Evolutionary conservation across 108 stramenopile genomes (phyloP).

Genomic region (Chaetoceros muelleri): DNA sequence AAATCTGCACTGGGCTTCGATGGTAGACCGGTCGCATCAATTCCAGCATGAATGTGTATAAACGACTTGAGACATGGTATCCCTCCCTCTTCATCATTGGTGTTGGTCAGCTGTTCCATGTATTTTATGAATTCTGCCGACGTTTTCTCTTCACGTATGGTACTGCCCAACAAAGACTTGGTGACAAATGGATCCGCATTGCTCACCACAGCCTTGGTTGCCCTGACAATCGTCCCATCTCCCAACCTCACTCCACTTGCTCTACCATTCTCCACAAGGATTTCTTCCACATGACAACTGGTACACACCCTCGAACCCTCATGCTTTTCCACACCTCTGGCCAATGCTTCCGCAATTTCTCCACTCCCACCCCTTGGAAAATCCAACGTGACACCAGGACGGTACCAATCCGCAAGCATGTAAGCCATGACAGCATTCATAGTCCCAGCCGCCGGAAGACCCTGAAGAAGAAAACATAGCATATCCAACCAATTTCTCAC

Average conservation of each 20-base stretch:
- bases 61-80: slow-evolving; percentile 70
- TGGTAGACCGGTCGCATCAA: slow-evolving; percentile 76
- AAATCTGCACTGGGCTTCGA: slow-evolving; percentile 56
- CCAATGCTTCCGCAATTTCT: slow-evolving; percentile 79
- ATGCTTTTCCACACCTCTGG: slow-evolving; percentile 70
- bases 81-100: slow-evolving; percentile 43
- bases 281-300: slow-evolving; percentile 68
- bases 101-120: slow-evolving; percentile 39
- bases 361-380: slow-evolving; percentile 86
- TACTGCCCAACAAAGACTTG: slow-evolving; percentile 37
- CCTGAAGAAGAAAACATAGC: slow-evolving; percentile 84
- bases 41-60: slow-evolving; percentile 90
- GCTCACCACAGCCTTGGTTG: slow-evolving; percentile 77
- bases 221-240: slow-evolving; percentile 50
- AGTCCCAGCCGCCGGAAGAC: slow-evolving; percentile 76
- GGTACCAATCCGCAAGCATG: slow-evolving; percentile 90
- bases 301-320: slow-evolving; percentile 39
- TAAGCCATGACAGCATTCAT: slow-evolving; percentile 90
- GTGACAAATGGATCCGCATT: slow-evolving; percentile 83
- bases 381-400: slow-evolving; percentile 80
- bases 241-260: slow-evolving; percentile 66
- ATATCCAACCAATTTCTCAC: slow-evolving; percentile 86
- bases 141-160: slow-evolving; percentile 23
- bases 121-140: slow-evolving; percentile 36
- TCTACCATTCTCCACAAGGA: slow-evolving; percentile 68